Conservation (phyloP, 352 stramenopile species). For the Pythium volutum region DNA sequence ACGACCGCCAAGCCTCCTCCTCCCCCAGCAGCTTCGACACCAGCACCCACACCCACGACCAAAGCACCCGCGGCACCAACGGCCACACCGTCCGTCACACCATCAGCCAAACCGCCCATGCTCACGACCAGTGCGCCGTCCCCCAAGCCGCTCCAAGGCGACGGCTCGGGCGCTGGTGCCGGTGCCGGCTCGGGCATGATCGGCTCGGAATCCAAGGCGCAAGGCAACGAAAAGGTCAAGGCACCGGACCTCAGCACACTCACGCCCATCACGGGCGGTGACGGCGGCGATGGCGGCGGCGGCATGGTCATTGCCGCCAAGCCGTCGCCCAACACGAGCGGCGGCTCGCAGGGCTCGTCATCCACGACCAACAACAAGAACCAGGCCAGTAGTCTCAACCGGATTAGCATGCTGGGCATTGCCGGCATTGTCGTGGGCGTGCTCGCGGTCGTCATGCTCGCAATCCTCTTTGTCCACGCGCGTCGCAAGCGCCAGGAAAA, state of each 20-base stretch:
- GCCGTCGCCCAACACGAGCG: neutral
- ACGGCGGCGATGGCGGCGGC: too few relatives aligned
- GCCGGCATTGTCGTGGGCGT: constrained; percentile 45
- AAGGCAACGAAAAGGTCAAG: constrained; percentile 5
- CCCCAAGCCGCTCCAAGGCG: too few relatives aligned
- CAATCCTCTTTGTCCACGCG: constrained; percentile 57
- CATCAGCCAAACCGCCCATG: constrained; percentile 11
- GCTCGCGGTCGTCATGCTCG: constrained; percentile 42
- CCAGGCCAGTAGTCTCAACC: neutral
- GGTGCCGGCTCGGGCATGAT: constrained; percentile 15
- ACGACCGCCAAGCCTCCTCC: constrained; percentile 6
- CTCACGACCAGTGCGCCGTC: constrained; percentile 28
- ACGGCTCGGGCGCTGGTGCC: neutral
- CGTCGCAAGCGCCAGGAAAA: constrained; percentile 24
- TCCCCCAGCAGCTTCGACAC: too few relatives aligned
- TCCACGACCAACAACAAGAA: constrained; percentile 23
- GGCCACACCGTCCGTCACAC: too few relatives aligned
- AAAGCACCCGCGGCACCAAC: constrained; percentile 12
- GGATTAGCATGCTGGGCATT: constrained; percentile 18
- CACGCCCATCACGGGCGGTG: constrained; percentile 11
- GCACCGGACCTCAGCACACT: constrained; percentile 8
- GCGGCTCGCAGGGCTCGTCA: neutral
- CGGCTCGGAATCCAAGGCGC: constrained; percentile 20
- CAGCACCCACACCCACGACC: constrained; percentile 16
- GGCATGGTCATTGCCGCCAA: constrained; percentile 1